Evolutionary conservation across 352 stramenopile genomes (phyloP), one percentile per base, ranked within the genome.

Genomic region (Blastocystis sp.): DNA sequence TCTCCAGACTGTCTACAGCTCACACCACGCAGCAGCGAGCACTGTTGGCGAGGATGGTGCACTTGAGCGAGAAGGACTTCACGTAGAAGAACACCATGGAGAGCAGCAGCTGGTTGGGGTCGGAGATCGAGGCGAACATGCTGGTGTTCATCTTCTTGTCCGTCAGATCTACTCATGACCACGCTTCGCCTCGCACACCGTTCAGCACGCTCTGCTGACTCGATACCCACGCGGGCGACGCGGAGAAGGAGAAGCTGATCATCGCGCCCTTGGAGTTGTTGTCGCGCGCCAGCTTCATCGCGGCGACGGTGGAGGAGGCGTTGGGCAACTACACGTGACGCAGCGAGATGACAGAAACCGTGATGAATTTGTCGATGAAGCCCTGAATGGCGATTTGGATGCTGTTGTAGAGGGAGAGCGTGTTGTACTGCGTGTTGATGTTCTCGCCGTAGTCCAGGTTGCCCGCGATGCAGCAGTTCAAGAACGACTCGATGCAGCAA

Each of bases 401-500:
- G 31, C 74, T 85, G 19, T 29, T 45, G 50, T 55, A 85, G 0
- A 69, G 16, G 29, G 50, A 33, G 24, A 85, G 29, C 4, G 31
- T 67, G 37, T 66, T 67, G 50, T 85, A 85, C 26, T 85, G 41
- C 12, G 50, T 29, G 66, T 85, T 85, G n/a, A 85, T 85, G 3
- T 85, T 85, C 4, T 29, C 35, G 21, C 3, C 41, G 60, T 67
- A 67, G n/a, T 50, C 24, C 13, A 85, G 61, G 10, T 69, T 66
- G n/a, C 74, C 55, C 35, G 33, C 74, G 13, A 85, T 55, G 9
- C 65, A 51, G 33, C 74, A 70, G 37, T 67, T 85, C 19, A 37
- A 31, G 31, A 69, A 85, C 29, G 16, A 24, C 61, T 85, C 74
- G 37, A 85, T 85, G 29, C 74, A 85, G 60, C 74, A 85, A 29